phyloP scores from a whole-genome alignment of 371 early-diverging fungal species.

The Choanephora cucurbitarum region DNA sequence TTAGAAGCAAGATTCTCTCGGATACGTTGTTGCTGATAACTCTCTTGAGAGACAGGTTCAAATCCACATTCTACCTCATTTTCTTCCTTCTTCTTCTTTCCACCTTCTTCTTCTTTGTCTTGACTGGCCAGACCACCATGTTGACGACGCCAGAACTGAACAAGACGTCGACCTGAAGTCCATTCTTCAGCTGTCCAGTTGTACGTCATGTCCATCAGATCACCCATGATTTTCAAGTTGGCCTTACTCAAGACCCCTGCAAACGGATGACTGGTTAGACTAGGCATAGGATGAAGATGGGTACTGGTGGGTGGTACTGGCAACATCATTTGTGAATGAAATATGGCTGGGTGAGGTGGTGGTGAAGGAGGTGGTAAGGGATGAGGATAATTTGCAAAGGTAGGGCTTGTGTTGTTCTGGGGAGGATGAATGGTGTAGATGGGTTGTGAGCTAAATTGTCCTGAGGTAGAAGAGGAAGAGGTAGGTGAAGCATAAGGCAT shows the following conservation, averaged over 20 bases:
- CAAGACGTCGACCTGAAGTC: conserved; percentile 66
- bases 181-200: conserved; percentile 69
- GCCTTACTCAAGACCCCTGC: conserved; percentile 70
- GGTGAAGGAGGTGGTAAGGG: too few relatives aligned
- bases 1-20: conserved; percentile 14
- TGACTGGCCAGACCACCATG: conserved; percentile 45
- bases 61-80: conserved; percentile 19
- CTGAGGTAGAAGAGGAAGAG: too few relatives aligned
- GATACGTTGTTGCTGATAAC: conserved; percentile 22
- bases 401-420: background rate
- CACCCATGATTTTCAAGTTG: conserved; percentile 17
- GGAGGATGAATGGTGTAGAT: background rate
- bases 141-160: conserved; percentile 71
- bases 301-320: background rate
- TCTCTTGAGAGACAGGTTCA: conserved; percentile 18
- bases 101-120: background rate
- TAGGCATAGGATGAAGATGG: background rate
- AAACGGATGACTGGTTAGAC: conserved; percentile 32
- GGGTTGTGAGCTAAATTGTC: too few relatives aligned
- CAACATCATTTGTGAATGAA: background rate
- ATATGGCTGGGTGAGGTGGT: background rate
- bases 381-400: background rate
- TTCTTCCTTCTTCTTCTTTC: background rate
- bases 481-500: too few relatives aligned
- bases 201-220: conserved; percentile 18